Conservation (phyloP, 2,329 filamentous ascomycete genomes). For the Fusarium sublunatum region DNA sequence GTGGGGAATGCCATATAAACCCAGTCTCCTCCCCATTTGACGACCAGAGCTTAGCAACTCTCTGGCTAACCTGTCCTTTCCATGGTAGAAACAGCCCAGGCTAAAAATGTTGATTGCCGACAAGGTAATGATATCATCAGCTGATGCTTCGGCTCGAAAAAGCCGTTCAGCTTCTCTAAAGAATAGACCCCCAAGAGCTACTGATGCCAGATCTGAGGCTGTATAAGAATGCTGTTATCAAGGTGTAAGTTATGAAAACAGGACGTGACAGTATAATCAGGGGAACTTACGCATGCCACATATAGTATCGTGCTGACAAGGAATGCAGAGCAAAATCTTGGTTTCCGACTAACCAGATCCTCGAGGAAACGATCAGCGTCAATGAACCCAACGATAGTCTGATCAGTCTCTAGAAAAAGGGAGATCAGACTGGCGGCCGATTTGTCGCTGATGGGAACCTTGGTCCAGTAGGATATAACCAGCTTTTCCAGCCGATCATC, state of each 20-base stretch:
- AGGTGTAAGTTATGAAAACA: background rate
- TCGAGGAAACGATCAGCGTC: background rate
- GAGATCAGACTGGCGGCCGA: constrained; percentile 3
- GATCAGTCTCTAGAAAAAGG: constrained; percentile 8
- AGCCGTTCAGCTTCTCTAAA: background rate
- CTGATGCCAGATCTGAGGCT: background rate
- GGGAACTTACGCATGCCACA: background rate
- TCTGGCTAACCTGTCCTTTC: background rate
- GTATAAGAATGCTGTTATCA: constrained; percentile 1
- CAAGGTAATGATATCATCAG: background rate
- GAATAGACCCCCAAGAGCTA: background rate
- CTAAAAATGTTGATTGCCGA: constrained; percentile 8
- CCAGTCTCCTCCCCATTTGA: background rate
- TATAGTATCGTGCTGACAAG: constrained; percentile 9
- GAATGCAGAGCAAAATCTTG: constrained; percentile 1
- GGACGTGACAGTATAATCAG: background rate
- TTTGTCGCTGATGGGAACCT: constrained; percentile 4
- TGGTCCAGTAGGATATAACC: constrained; percentile 11
- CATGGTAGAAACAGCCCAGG: background rate
- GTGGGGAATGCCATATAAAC: background rate
- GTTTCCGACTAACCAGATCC: background rate
- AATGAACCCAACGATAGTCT: constrained; percentile 3
- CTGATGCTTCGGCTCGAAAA: background rate
- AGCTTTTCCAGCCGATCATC: constrained; percentile 1
- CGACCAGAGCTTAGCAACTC: background rate